phyloP scores from a whole-genome alignment of 2,329 filamentous ascomycete species.

The Amesomyces nigricolor region DNA sequence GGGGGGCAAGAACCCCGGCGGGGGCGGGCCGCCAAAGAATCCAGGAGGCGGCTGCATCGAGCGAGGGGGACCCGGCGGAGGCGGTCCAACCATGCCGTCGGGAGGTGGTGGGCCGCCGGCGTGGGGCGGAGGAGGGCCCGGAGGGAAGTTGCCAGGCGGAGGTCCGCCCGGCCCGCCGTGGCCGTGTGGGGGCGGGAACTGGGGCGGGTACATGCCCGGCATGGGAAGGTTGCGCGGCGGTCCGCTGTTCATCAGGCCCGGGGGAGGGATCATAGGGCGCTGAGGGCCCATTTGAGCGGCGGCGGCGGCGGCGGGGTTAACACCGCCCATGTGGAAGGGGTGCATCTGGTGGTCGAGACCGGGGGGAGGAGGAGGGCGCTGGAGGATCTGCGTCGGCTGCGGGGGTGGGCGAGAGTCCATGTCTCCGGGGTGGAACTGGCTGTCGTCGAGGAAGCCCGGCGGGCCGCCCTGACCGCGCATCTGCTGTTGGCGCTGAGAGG shows the following conservation, averaged over 20 bases:
- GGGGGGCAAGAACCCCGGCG: slow-evolving; percentile 49
- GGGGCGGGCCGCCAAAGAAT: slow-evolving; percentile 46
- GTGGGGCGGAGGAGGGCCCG: slow-evolving; percentile 16
- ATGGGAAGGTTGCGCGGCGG: slow-evolving; percentile 42
- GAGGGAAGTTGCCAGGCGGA: slow-evolving; percentile 13
- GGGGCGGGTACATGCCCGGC: slow-evolving; percentile 57
- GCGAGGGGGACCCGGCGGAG: slow-evolving; percentile 28
- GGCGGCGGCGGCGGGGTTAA: slow-evolving; percentile 26
- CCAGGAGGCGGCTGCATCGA: slow-evolving; percentile 52
- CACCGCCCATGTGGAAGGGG: slow-evolving; percentile 45
- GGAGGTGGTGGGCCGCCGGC: slow-evolving; percentile 37
- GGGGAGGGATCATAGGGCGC: slow-evolving; percentile 56
- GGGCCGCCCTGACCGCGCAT: slow-evolving; percentile 44
- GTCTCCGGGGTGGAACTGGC: slow-evolving; percentile 46
- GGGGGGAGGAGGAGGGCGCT: slow-evolving; percentile 55
- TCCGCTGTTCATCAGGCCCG: slow-evolving; percentile 42
- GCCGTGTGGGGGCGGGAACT: slow-evolving; percentile 48
- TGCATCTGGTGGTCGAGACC: slow-evolving; percentile 56
- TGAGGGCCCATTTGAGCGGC: slow-evolving; percentile 34
- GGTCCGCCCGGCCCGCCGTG: slow-evolving; percentile 35
- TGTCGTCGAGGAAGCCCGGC: slow-evolving; percentile 48
- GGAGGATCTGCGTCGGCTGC: slow-evolving; percentile 53
- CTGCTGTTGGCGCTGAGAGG: slow-evolving; percentile 36
- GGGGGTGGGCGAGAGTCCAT: slow-evolving; percentile 41
- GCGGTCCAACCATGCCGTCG: slow-evolving; percentile 43